Evolutionary conservation across 2,329 filamentous ascomycete species (phyloP).

Genomic region (Colletotrichum zoysiae): DNA sequence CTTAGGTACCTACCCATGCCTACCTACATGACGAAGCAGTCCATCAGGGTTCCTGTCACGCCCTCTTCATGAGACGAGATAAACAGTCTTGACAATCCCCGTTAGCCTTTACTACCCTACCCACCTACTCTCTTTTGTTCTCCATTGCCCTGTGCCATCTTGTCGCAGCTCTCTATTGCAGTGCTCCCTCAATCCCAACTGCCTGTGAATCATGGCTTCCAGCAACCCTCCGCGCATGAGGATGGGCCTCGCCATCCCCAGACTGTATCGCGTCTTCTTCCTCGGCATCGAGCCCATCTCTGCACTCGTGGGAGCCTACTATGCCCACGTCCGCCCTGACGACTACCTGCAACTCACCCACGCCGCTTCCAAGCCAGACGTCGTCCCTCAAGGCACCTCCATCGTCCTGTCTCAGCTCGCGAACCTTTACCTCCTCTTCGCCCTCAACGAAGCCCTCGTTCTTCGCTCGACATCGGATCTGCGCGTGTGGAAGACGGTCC

Average conservation of each 20-base stretch:
- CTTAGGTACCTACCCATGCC: too few relatives aligned
- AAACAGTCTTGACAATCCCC: conserved; percentile 6
- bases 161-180: not conserved
- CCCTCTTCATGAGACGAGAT: conserved; percentile 31
- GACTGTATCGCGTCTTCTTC: conserved; percentile 79
- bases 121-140: not conserved
- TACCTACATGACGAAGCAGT: conserved; percentile 14
- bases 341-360: conserved; percentile 76
- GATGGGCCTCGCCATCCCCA: conserved; percentile 64
- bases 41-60: conserved; percentile 40
- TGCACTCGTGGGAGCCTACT: conserved; percentile 66
- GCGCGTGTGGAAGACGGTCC: conserved; percentile 76
- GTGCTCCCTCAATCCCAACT: too few relatives aligned
- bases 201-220: conserved; percentile 41
- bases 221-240: conserved; percentile 33
- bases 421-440: conserved; percentile 83
- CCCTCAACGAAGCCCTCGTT: conserved; percentile 81
- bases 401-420: conserved; percentile 81
- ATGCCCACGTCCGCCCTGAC: conserved; percentile 61
- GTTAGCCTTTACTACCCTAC: conserved; percentile 1
- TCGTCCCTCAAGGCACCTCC: conserved; percentile 70
- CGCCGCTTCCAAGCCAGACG: conserved; percentile 61
- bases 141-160: not conserved
- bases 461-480: conserved; percentile 77
- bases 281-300: conserved; percentile 76